Percentiles rank a stretch among this genome's conserved stretches.
These are phyloP conservation scores for Mycena galericulata DNA, from an alignment of 768 basidiomycete genomes.

Conservation along the genomic window DNA sequence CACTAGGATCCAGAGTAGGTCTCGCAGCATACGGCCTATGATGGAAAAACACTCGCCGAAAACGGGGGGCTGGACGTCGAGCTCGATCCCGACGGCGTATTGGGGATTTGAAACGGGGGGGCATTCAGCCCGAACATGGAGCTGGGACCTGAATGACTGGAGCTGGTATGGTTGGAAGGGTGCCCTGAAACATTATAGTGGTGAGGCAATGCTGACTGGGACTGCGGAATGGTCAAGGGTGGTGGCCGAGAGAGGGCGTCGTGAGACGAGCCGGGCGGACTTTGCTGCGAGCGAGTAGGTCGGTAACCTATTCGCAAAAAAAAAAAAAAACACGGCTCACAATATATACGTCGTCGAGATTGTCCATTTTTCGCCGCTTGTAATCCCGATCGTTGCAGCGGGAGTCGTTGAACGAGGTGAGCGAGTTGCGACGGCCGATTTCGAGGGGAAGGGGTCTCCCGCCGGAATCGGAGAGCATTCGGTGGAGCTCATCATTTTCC, in stretches of 20 bases:
- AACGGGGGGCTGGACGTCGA: constrained; percentile 84
- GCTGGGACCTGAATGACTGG: constrained; percentile 35
- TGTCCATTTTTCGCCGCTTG: constrained; percentile 69
- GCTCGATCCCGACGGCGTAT: constrained; percentile 79
- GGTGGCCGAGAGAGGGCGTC: constrained; percentile 60
- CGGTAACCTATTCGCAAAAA: neutral
- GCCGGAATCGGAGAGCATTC: constrained; percentile 65
- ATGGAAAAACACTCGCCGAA: constrained; percentile 82
- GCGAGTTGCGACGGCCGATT: constrained; percentile 59
- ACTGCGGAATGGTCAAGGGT: constrained; percentile 72
- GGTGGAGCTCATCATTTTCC: constrained; percentile 82
- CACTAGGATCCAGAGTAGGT: constrained; percentile 69
- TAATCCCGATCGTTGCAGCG: constrained; percentile 68
- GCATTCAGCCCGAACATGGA: constrained; percentile 66
- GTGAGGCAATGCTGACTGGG: constrained; percentile 62
- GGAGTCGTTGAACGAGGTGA: constrained; percentile 61
- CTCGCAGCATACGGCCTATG: constrained; percentile 44
- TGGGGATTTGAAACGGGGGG: constrained; percentile 73
- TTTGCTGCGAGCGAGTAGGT: constrained; percentile 44
- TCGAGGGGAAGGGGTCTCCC: constrained; percentile 53
- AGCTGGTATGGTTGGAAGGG: constrained; percentile 53
- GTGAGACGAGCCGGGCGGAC: constrained; percentile 58
- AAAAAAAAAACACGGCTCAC: constrained; percentile 45
- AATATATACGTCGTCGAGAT: constrained; percentile 66
- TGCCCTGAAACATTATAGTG: constrained; percentile 59